Evolutionary conservation across 1,284 basidiomycete species (phyloP), one percentile per base, ranked within the genome.

Genomic region (Ceratobasidium sp.): DNA sequence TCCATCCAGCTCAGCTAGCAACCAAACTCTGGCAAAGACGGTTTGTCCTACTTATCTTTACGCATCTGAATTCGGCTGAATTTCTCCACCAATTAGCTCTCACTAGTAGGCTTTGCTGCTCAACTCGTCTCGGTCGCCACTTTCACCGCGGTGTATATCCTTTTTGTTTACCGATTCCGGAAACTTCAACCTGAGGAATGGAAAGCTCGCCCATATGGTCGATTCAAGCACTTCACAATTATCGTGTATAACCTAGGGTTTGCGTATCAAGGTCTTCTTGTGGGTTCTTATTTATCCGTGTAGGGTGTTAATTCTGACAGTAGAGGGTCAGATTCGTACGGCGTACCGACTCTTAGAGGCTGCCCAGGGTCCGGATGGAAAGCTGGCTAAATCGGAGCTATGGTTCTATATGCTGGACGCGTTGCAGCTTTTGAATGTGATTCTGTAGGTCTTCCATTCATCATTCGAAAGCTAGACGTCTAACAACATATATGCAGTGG

Each of bases 321-420:
- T 26, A 26, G 38, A 26, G 3, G 9, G 23, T 33, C 23, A 68
- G 66, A 68, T 68, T 68, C 66, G 46, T 28, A 68, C 66, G 5
- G 48, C 48, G 7, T 68, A 68, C 44, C 66, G 66, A 9, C 26
- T 50, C 13, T 28, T 68, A 3, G 66, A 68, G 28, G 66, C 66
- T 38, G 46, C n/a, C 9, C 44, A 68, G 52, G 66, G 66, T 33
- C 42, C 48, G 66, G 23, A 52, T 50, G 66, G 66, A 28, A 48
- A 44, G 20, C 48, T 68, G 3, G 66, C 66, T 13, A 68, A 44
- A 28, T 28, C 42, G 17, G 66, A 68, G 33, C 26, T 42, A 13
- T 68, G 48, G 28, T 68, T 68, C 28, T 68, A 68, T 28, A 50
- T 68, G 42, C 26, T 68, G n/a, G 66, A 68, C 48, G 42, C 44